These are phyloP conservation scores for Apiotrichum montevideense DNA, from an alignment of 1,284 basidiomycete species.

Conservation along the genomic window DNA sequence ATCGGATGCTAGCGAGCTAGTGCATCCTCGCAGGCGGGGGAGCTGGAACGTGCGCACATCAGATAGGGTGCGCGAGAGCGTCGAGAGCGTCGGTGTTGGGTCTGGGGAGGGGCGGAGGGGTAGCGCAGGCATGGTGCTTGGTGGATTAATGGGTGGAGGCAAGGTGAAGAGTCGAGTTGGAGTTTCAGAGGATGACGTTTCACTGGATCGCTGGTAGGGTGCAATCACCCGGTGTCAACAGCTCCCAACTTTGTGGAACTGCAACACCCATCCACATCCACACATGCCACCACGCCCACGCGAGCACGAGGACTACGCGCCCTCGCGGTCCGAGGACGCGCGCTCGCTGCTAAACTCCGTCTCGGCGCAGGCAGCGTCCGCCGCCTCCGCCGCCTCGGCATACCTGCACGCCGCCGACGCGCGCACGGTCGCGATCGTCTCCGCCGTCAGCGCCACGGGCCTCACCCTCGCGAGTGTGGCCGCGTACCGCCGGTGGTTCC, in stretches of 20 bases:
- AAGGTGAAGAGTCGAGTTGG: background rate
- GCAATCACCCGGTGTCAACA: background rate
- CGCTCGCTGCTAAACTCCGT: too few relatives aligned
- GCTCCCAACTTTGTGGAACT: too few relatives aligned
- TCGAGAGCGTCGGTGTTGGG: slow-evolving; percentile 9
- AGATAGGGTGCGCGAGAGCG: slow-evolving; percentile 54
- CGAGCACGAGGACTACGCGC: background rate
- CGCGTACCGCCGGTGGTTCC: slow-evolving; percentile 56
- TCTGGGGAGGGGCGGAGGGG: background rate
- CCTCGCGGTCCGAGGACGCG: background rate
- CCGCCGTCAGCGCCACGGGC: slow-evolving; percentile 35
- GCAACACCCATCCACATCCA: too few relatives aligned
- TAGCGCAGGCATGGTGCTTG: background rate
- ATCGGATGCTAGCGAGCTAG: slow-evolving; percentile 65
- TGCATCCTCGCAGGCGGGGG: slow-evolving; percentile 61
- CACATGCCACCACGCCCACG: background rate
- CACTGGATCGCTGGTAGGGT: background rate
- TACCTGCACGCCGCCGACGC: slow-evolving; percentile 21
- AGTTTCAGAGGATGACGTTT: background rate
- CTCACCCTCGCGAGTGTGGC: slow-evolving; percentile 47
- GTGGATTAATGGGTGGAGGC: background rate
- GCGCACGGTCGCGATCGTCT: slow-evolving; percentile 28
- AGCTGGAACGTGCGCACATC: slow-evolving; percentile 68
- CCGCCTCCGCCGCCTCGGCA: background rate
- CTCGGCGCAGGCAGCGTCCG: too few relatives aligned